Percentiles rank a stretch among this genome's conserved stretches.
phyloP scores from a whole-genome alignment of 2,329 filamentous ascomycete species.

The Claviceps sp. region DNA sequence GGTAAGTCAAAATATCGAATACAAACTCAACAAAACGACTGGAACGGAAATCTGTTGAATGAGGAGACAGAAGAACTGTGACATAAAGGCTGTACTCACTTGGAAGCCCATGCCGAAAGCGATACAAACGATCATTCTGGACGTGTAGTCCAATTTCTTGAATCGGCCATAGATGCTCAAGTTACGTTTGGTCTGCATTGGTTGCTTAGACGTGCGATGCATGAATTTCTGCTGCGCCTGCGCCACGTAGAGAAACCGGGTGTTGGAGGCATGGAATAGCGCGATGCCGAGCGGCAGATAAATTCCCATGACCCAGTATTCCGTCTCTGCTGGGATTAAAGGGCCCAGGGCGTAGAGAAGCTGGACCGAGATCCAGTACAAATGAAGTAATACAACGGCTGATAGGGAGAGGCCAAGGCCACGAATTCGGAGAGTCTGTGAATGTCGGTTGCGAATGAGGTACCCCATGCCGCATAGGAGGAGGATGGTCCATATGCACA shows the following conservation, averaged over 20 bases:
- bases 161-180: conserved; percentile 16
- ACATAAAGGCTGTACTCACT: conserved; percentile 22
- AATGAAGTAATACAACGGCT: conserved; percentile 25
- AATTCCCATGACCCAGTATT: conserved; percentile 54
- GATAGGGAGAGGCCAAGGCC: conserved; percentile 26
- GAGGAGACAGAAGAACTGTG: neutral
- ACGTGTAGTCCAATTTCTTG: conserved; percentile 25
- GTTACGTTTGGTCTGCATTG: conserved; percentile 8
- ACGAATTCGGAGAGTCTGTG: conserved; percentile 25
- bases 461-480: conserved; percentile 25
- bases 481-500: conserved; percentile 20
- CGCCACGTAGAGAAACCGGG: conserved; percentile 43
- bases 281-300: conserved; percentile 51
- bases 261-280: conserved; percentile 51
- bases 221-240: conserved; percentile 29
- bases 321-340: conserved; percentile 31
- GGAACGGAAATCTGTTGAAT: neutral
- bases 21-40: neutral
- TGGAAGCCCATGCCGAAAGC: conserved; percentile 41
- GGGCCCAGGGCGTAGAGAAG: conserved; percentile 23
- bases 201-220: neutral
- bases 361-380: conserved; percentile 28
- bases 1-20: neutral
- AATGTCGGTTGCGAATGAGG: conserved; percentile 22
- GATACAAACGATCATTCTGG: conserved; percentile 34